Base-by-base conservation (phyloP, 176 grass and related monocot genomes). In the Aegilops bicornis region DNA sequence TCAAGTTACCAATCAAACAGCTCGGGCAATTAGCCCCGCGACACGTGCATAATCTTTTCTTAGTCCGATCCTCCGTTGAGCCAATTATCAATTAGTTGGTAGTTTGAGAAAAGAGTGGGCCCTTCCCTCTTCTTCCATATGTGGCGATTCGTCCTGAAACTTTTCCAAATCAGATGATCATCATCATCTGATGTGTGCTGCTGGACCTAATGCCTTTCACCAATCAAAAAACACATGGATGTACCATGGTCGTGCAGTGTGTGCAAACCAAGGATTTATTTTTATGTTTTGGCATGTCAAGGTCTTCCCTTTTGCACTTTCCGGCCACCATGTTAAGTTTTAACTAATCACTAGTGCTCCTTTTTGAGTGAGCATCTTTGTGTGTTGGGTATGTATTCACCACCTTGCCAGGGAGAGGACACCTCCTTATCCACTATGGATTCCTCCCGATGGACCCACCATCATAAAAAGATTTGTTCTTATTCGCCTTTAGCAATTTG, bases 381-480 rank as follows among this genome's bases (percentile, higher is more conserved):
- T 56, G 7, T 56, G 15, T 77, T 76, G 43, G 23, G 73, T 76
- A 76, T 85, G 64, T 52, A 78, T 79, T 86, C 88, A 81, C 61
- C 83, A 19, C 25, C 69, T 87, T 64, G 40, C 13, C 3, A 74
- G n/a, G 73, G 7, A 50, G 24, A 77, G 82, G 69, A 43, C 80
- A 85, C 82, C 87, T 82, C 75, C 87, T 88, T 90, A 95, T 92
- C 90, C 87, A 92, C 70, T 87, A 80, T 37, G 76, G 90, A 80
- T 90, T 84, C 88, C 35, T 87, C 52, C 63, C 27, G 9, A 37
- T 81, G 80, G 91, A 43, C 50, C 61, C 29, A 71, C 36, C 54
- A 82, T 56, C 64, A 73, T 2, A 32, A 87, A 56, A 15, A 9
- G 39, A 58, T 45, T 59, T 60, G n/a, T 76, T 77, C 74, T 56